Percentiles rank a stretch among this genome's conserved stretches.
phyloP scores from a whole-genome alignment of 1,284 basidiomycete genomes.

The Tausonia pullulans region DNA sequence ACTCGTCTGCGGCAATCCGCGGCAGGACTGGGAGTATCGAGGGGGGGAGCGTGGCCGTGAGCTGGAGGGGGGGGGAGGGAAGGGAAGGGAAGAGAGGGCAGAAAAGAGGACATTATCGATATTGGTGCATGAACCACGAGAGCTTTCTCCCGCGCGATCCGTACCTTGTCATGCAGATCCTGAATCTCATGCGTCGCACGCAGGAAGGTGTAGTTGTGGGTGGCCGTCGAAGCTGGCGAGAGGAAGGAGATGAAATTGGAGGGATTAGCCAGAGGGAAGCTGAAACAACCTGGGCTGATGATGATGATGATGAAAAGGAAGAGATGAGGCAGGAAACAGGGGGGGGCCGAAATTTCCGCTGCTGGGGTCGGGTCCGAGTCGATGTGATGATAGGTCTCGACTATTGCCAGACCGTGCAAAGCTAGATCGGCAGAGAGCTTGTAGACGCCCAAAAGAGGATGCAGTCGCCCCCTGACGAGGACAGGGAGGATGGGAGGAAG shows the following conservation, averaged over 20 bases:
- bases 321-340: neutral
- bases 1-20: neutral
- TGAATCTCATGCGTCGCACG: constrained; percentile 60
- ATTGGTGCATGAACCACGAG: constrained; percentile 20
- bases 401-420: neutral
- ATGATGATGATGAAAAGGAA: neutral
- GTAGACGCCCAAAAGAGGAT: too few species aligned
- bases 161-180: constrained; percentile 63
- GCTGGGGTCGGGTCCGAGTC: too few species aligned
- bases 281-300: too few species aligned
- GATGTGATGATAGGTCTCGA: neutral
- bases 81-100: constrained; percentile 47
- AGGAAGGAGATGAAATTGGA: constrained; percentile 21
- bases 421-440: too few species aligned
- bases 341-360: neutral
- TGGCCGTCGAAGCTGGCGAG: constrained; percentile 50
- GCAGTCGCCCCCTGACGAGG: too few species aligned
- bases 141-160: constrained; percentile 20
- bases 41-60: neutral
- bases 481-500: constrained; percentile 16
- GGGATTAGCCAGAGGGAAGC: too few species aligned
- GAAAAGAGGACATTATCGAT: constrained; percentile 34
- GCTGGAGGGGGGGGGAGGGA: constrained; percentile 37
- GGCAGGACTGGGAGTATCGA: neutral
- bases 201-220: constrained; percentile 74